phyloP scores from a whole-genome alignment of 371 early-diverging fungal species.

The Circinella umbellata region DNA sequence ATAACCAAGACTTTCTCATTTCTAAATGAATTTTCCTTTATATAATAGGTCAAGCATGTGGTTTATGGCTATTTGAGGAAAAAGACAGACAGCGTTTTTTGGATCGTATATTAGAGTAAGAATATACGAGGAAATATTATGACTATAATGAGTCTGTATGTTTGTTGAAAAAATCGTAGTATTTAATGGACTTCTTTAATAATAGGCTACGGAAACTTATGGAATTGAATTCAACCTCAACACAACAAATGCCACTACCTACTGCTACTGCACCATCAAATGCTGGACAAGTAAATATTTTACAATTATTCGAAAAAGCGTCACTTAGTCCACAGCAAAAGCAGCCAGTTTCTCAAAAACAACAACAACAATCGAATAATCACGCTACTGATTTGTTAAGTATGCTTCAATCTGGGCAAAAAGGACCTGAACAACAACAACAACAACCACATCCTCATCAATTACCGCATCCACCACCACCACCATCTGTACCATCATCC shows the following conservation, averaged over 20 bases:
- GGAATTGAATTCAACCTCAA: not conserved
- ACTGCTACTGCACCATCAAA: slow-evolving; percentile 6
- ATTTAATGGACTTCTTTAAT: not conserved
- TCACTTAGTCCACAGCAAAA: slow-evolving; percentile 17
- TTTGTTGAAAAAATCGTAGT: too few relatives aligned
- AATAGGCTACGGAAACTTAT: slow-evolving; percentile 5
- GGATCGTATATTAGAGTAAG: slow-evolving; percentile 60
- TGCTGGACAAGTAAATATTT: slow-evolving; percentile 29
- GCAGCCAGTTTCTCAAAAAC: not conserved
- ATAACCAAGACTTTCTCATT: too few relatives aligned
- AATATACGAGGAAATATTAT: slow-evolving; percentile 2
- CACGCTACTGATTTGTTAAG: slow-evolving; percentile 10
- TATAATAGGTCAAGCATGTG: slow-evolving; percentile 55
- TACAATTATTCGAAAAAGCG: slow-evolving; percentile 35
- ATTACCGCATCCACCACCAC: slow-evolving; percentile 14
- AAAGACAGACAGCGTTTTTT: slow-evolving; percentile 69
- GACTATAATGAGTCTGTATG: not conserved
- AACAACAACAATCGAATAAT: not conserved
- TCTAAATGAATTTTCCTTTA: too few relatives aligned
- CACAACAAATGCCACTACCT: slow-evolving; percentile 2
- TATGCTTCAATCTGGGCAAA: slow-evolving; percentile 15
- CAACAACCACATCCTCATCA: slow-evolving; percentile 6
- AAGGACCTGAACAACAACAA: slow-evolving; percentile 4
- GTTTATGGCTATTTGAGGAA: slow-evolving; percentile 77
- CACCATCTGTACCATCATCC: slow-evolving; percentile 5